A percentile compares a stretch with the other conserved stretches of the same genome.
Evolutionary conservation across 106 monocot species (phyloP).

Genomic region (Allium cepa): DNA sequence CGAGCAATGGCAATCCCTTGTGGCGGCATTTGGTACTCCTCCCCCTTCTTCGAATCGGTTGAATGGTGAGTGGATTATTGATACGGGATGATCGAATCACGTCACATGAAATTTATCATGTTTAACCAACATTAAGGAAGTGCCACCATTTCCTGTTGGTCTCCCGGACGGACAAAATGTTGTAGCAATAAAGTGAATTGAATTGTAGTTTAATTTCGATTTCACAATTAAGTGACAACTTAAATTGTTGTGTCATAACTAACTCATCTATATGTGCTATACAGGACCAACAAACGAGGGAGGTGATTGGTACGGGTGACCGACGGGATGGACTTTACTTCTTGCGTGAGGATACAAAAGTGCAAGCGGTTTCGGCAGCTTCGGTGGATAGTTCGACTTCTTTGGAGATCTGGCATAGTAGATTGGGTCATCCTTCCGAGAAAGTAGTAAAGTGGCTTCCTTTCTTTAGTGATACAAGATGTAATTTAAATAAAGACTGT

Average conservation of each 20-base stretch:
- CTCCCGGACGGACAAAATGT: too few relatives aligned
- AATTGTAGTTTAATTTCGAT: too few relatives aligned
- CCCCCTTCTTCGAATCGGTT: background rate
- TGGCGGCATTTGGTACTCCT: background rate
- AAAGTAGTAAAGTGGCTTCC: too few relatives aligned
- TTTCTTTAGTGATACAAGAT: background rate
- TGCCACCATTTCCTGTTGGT: too few relatives aligned
- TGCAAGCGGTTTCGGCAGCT: conserved; percentile 6
- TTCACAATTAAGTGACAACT: too few relatives aligned
- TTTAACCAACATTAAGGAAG: too few relatives aligned
- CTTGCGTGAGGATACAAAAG: background rate
- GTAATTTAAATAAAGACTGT: background rate
- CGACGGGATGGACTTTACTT: conserved; percentile 6
- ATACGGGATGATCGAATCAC: too few relatives aligned
- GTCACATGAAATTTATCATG: too few relatives aligned
- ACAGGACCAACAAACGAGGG: conserved; percentile 3
- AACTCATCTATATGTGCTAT: background rate
- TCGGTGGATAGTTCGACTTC: conserved; percentile 1
- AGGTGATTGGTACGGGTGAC: conserved; percentile 6
- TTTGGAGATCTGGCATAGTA: background rate
- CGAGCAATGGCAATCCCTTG: background rate
- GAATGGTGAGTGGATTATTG: background rate
- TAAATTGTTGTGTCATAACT: background rate
- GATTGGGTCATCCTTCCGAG: conserved; percentile 3
- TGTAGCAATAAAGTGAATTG: too few relatives aligned